These are phyloP conservation scores for Penicillium paradoxum DNA, from an alignment of 495 filamentous ascomycete genomes.

Conservation along the genomic window DNA sequence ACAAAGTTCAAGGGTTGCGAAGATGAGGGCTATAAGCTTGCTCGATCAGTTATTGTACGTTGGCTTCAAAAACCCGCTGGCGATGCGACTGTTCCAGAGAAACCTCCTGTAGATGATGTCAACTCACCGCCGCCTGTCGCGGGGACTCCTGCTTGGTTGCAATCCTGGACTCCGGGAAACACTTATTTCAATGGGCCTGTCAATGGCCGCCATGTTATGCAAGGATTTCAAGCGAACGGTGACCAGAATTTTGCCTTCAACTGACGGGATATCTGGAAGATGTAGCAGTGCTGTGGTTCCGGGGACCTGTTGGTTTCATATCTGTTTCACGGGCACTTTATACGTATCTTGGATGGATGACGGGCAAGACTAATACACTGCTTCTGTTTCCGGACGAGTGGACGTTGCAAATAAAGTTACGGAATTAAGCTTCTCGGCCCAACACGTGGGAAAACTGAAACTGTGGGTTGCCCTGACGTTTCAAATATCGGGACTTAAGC, in stretches of 20 bases:
- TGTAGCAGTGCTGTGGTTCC: neutral
- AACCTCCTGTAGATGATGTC: neutral
- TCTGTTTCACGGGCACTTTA: neutral
- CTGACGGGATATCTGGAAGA: neutral
- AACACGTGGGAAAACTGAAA: neutral
- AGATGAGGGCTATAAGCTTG: neutral
- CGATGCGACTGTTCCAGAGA: neutral
- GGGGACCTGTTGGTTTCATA: neutral
- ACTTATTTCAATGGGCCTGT: neutral
- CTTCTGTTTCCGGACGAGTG: neutral
- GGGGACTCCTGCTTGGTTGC: neutral
- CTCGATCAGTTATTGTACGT: neutral
- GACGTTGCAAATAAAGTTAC: neutral
- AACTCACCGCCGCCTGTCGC: neutral
- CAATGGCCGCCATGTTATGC: neutral
- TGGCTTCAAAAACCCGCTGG: neutral
- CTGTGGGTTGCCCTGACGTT: neutral
- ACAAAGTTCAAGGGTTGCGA: neutral
- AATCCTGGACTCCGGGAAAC: neutral
- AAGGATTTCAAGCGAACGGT: neutral
- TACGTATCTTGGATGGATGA: neutral
- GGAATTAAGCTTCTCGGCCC: neutral
- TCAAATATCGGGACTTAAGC: neutral
- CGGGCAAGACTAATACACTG: neutral
- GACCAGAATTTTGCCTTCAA: neutral